Evolutionary conservation across 2,329 filamentous ascomycete genomes (phyloP).

Genomic region (Macroventuria anomochaeta): DNA sequence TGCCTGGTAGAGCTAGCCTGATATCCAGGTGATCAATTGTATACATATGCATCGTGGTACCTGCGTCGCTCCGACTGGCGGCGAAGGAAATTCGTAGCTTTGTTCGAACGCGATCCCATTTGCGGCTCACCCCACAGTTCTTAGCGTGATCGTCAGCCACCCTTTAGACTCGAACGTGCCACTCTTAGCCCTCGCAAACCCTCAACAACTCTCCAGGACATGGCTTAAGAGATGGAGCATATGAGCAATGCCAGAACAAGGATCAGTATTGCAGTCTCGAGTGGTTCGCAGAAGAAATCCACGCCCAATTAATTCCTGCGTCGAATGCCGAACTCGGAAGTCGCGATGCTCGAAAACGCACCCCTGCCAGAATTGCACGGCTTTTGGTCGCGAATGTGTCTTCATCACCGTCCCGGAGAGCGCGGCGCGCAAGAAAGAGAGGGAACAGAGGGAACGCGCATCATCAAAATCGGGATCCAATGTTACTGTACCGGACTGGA

Average conservation of each 20-base stretch:
- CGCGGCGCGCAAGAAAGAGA: constrained; percentile 47
- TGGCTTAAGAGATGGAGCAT: constrained; percentile 43
- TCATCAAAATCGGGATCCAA: constrained; percentile 37
- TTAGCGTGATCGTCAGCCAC: constrained; percentile 18
- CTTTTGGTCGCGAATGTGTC: constrained; percentile 48
- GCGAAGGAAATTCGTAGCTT: constrained; percentile 20
- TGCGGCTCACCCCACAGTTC: constrained; percentile 18
- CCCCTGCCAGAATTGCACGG: constrained; percentile 49
- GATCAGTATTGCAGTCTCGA: constrained; percentile 46
- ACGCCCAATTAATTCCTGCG: constrained; percentile 49
- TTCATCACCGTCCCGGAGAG: constrained; percentile 50
- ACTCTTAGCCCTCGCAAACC: constrained; percentile 11
- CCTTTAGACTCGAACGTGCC: constrained; percentile 10
- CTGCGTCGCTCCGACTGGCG: constrained; percentile 31
- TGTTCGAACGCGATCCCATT: constrained; percentile 10
- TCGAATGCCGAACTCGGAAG: constrained; percentile 49
- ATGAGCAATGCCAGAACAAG: constrained; percentile 48
- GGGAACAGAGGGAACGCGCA: constrained; percentile 38
- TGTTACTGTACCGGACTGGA: constrained; percentile 42
- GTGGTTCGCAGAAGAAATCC: constrained; percentile 49
- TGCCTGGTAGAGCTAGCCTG: constrained; percentile 10
- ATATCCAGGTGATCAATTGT: constrained; percentile 15
- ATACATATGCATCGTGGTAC: constrained; percentile 25
- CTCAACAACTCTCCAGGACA: constrained; percentile 29
- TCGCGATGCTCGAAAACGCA: constrained; percentile 50